These are phyloP conservation scores for Ophiocordyceps camponoti-floridani DNA, from an alignment of 2,329 filamentous ascomycete genomes.

Conservation along the genomic window DNA sequence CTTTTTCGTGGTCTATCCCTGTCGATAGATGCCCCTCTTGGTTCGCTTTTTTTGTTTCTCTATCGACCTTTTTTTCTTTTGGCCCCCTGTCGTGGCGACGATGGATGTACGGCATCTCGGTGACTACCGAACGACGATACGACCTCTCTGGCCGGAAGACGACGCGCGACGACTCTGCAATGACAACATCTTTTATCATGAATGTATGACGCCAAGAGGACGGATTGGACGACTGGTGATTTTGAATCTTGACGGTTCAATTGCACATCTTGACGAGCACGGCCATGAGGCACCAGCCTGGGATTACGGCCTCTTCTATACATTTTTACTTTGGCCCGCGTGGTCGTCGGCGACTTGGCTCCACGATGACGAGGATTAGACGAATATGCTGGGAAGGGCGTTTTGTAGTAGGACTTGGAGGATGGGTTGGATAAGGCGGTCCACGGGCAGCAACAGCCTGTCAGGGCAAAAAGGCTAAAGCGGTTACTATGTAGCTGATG, in stretches of 20 bases:
- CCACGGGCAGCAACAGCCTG: not conserved
- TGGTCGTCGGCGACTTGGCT: not conserved
- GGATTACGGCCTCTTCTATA: slow-evolving; percentile 2
- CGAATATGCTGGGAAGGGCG: not conserved
- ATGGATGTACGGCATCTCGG: not conserved
- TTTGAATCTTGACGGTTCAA: not conserved
- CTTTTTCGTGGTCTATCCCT: not conserved
- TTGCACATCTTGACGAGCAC: not conserved
- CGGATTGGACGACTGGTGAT: slow-evolving; percentile 4
- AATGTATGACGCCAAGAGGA: slow-evolving; percentile 24
- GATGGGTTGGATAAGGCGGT: not conserved
- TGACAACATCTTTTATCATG: slow-evolving; percentile 4
- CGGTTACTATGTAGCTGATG: not conserved
- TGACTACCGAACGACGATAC: not conserved
- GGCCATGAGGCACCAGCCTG: slow-evolving; percentile 6
- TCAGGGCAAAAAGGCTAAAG: not conserved
- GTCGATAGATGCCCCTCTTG: not conserved
- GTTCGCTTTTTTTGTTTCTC: not conserved
- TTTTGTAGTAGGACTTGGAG: not conserved
- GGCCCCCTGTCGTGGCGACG: not conserved
- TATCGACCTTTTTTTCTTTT: not conserved
- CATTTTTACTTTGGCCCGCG: not conserved
- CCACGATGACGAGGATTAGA: not conserved
- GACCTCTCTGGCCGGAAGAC: slow-evolving; percentile 1
- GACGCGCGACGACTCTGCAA: slow-evolving; percentile 18